Percentiles rank a stretch among this genome's conserved stretches.
phyloP scores from a whole-genome alignment of 1,284 basidiomycete species.

The Ustilago curta region DNA sequence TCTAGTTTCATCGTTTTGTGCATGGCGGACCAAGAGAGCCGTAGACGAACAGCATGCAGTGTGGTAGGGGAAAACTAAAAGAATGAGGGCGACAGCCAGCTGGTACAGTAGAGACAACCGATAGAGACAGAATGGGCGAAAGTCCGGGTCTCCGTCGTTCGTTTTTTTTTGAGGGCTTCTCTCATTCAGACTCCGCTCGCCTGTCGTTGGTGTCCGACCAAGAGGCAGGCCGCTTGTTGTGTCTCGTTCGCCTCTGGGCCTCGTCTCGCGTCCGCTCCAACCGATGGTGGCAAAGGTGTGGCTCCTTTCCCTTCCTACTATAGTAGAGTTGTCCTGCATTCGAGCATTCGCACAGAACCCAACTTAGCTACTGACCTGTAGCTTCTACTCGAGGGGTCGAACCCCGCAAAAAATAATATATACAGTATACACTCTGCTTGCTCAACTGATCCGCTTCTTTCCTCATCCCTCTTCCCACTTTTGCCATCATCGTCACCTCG shows the following conservation, averaged over 20 bases:
- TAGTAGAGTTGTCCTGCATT: too few species aligned
- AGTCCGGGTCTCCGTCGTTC: too few species aligned
- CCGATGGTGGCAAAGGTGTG: slow-evolving; percentile 6
- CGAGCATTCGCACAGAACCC: background rate
- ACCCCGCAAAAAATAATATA: slow-evolving; percentile 5
- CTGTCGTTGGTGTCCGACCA: too few species aligned
- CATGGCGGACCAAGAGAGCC: background rate
- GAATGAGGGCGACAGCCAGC: too few species aligned
- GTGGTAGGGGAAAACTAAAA: background rate
- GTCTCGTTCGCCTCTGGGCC: background rate
- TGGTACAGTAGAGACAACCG: too few species aligned
- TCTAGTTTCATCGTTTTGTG: background rate
- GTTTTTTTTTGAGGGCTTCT: too few species aligned
- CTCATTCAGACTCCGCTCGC: too few species aligned
- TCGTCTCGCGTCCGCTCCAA: slow-evolving; percentile 5
- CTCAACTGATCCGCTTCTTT: background rate
- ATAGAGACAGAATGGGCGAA: too few species aligned
- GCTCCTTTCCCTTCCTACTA: background rate
- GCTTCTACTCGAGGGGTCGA: background rate
- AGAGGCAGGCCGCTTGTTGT: background rate
- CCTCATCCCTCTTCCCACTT: background rate
- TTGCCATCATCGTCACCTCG: background rate
- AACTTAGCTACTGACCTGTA: background rate
- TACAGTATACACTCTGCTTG: background rate
- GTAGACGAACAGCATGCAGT: background rate